phyloP scores from a whole-genome alignment of 805 yeast genomes.

The Suhomyces sp. region DNA sequence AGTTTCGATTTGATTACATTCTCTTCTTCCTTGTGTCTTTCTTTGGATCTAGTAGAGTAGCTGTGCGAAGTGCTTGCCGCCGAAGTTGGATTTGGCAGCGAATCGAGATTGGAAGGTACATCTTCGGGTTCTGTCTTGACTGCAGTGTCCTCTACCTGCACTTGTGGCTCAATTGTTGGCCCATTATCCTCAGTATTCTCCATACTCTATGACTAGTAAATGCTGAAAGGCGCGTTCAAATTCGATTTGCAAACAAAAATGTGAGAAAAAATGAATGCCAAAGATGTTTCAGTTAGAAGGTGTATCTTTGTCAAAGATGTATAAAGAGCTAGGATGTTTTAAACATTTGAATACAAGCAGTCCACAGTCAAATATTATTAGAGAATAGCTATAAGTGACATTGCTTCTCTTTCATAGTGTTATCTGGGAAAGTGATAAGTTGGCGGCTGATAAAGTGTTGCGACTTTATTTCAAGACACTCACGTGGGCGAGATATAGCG shows the following conservation, averaged over 20 bases:
- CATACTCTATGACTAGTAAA: neutral
- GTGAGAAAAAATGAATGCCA: neutral
- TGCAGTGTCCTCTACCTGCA: constrained; percentile 8
- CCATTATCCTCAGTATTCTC: neutral
- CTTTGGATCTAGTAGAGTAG: constrained; percentile 27
- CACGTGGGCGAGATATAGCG: neutral
- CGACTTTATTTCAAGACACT: neutral
- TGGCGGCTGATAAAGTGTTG: neutral
- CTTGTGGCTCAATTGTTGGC: constrained; percentile 17
- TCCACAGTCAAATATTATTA: too few species aligned
- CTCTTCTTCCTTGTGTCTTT: constrained; percentile 16
- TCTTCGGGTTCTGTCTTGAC: neutral
- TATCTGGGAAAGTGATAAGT: neutral
- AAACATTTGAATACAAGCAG: neutral
- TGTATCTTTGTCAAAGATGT: neutral
- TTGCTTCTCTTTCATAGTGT: neutral
- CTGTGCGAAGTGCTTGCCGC: constrained; percentile 10
- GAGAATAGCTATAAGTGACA: too few species aligned
- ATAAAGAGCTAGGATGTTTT: too few species aligned
- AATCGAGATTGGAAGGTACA: neutral
- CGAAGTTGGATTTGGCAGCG: neutral
- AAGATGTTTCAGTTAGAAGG: neutral
- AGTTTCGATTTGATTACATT: constrained; percentile 15
- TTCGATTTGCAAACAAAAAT: neutral
- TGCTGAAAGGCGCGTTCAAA: neutral